Percentiles rank a stretch among this genome's conserved stretches.
phyloP scores from a whole-genome alignment of 2,329 filamentous ascomycete species.

The Albophoma yamanashiensis region DNA sequence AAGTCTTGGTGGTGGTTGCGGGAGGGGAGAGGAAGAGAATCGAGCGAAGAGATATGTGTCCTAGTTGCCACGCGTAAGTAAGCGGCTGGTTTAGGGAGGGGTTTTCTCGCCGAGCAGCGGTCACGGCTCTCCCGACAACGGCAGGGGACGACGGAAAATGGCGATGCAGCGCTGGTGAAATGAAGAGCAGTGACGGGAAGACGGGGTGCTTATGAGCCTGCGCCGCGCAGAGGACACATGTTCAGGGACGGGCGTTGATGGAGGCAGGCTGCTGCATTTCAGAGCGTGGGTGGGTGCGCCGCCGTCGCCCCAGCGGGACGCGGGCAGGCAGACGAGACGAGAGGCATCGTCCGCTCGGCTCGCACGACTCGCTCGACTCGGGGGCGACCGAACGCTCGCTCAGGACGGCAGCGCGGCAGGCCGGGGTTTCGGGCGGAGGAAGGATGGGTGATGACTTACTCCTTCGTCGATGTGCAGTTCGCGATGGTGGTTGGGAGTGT shows the following conservation, averaged over 20 bases:
- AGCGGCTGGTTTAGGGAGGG: conserved; percentile 8
- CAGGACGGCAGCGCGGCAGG: not conserved
- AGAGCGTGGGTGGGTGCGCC: conserved; percentile 5
- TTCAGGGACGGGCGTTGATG: conserved; percentile 6
- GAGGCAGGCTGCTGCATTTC: conserved; percentile 6
- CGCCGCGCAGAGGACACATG: conserved; percentile 13
- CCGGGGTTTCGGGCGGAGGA: not conserved
- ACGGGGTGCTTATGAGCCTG: conserved; percentile 2
- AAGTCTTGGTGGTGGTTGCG: conserved; percentile 3
- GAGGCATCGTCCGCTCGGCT: not conserved
- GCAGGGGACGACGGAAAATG: not conserved
- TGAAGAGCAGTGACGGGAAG: not conserved
- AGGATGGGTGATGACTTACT: conserved; percentile 5
- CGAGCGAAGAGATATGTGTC: conserved; percentile 12
- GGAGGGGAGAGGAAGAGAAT: conserved; percentile 6
- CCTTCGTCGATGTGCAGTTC: conserved; percentile 6
- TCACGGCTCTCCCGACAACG: conserved; percentile 1
- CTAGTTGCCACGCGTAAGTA: conserved; percentile 19
- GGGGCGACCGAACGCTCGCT: not conserved
- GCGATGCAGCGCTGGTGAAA: not conserved
- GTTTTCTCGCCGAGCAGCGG: conserved; percentile 10
- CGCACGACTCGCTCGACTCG: not conserved
- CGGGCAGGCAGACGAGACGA: not conserved
- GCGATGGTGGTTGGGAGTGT: conserved; percentile 1
- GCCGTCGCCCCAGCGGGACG: not conserved